These are phyloP conservation scores for Blumeria hordei DNA, from an alignment of 2,329 filamentous ascomycete species.

Conservation along the genomic window DNA sequence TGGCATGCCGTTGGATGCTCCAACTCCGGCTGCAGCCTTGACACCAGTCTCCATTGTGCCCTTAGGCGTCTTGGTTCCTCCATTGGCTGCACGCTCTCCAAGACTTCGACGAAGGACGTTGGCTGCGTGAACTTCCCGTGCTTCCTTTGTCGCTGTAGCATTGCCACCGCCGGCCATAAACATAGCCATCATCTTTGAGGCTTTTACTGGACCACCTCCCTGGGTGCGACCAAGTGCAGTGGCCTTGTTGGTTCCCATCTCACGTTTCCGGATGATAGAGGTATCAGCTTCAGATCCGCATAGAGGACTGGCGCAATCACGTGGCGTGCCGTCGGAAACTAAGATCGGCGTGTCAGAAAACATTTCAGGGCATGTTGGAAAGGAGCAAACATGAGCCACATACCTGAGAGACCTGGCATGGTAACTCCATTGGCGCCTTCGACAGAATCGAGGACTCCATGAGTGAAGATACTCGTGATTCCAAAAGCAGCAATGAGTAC, in stretches of 20 bases:
- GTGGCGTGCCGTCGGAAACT: slow-evolving; percentile 41
- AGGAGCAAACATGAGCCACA: slow-evolving; percentile 3
- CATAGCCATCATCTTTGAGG: slow-evolving; percentile 27
- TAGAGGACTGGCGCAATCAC: slow-evolving; percentile 34
- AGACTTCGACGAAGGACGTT: neutral
- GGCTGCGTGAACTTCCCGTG: neutral
- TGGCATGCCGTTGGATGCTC: too few species aligned
- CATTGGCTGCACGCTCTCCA: neutral
- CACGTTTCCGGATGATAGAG: slow-evolving; percentile 37
- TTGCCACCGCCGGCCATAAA: slow-evolving; percentile 30
- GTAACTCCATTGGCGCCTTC: slow-evolving; percentile 34
- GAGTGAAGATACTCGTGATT: slow-evolving; percentile 24
- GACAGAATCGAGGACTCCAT: slow-evolving; percentile 31
- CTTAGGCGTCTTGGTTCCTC: neutral
- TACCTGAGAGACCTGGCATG: slow-evolving; percentile 35
- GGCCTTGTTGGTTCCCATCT: slow-evolving; percentile 29
- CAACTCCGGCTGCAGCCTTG: too few species aligned
- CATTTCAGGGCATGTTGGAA: too few species aligned
- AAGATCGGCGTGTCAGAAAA: neutral
- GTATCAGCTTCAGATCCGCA: slow-evolving; percentile 47
- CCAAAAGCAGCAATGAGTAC: slow-evolving; percentile 22
- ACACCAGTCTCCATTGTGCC: neutral
- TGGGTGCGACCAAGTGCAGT: slow-evolving; percentile 39
- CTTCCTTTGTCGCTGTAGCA: slow-evolving; percentile 12
- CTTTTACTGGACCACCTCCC: slow-evolving; percentile 32